A percentile compares a stretch with the other conserved stretches of the same genome.
phyloP scores from a whole-genome alignment of 495 filamentous ascomycete genomes.

The Mytilinidion resinicola region DNA sequence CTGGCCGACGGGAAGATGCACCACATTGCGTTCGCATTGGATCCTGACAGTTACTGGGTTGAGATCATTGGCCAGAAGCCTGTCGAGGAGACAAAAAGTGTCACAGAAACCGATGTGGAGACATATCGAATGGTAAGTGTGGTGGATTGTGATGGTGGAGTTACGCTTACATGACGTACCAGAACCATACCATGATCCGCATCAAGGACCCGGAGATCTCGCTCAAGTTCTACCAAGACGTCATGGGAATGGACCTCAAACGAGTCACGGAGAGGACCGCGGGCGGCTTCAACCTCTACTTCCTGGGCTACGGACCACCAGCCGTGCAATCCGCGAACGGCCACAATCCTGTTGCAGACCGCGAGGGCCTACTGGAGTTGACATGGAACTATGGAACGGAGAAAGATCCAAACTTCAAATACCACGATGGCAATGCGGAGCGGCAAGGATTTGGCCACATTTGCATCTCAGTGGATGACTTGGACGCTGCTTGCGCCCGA shows the following conservation, averaged over 20 bases:
- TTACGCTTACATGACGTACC: constrained; percentile 16
- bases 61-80: constrained; percentile 40
- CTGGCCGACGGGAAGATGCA: constrained; percentile 81
- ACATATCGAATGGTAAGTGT: constrained; percentile 48
- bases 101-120: constrained; percentile 47
- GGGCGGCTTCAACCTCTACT: constrained; percentile 82
- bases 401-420: constrained; percentile 73
- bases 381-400: constrained; percentile 98
- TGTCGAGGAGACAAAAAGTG: constrained; percentile 45
- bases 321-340: constrained; percentile 41
- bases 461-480: constrained; percentile 81
- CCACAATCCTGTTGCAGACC: constrained; percentile 53
- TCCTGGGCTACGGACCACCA: constrained; percentile 69
- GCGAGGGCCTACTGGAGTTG: constrained; percentile 81
- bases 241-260: constrained; percentile 78
- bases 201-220: constrained; percentile 83
- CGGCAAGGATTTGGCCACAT: constrained; percentile 94
- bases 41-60: constrained; percentile 85
- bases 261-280: constrained; percentile 63
- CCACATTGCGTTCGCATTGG: constrained; percentile 84
- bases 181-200: constrained; percentile 91
- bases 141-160: background rate
- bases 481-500: constrained; percentile 75
- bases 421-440: constrained; percentile 86
- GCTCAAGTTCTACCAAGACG: constrained; percentile 84